Conservation (phyloP, 2,329 filamentous ascomycete genomes). For the Stachybotrys chartarum region DNA sequence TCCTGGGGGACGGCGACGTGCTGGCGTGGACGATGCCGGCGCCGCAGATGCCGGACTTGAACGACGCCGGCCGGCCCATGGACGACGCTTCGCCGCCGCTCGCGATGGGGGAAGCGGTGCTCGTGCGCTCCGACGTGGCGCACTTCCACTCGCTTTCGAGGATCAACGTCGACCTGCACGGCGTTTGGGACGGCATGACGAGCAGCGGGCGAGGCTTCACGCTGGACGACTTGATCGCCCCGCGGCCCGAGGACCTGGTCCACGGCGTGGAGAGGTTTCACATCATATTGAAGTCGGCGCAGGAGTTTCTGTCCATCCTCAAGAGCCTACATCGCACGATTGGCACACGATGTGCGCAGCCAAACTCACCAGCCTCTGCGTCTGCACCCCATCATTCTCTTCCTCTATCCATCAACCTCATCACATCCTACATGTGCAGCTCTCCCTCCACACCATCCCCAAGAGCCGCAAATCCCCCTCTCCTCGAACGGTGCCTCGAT, state of each 20-base stretch:
- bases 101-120: background rate
- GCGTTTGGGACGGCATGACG: background rate
- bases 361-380: background rate
- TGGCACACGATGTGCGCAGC: slow-evolving; percentile 5
- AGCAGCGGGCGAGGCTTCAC: background rate
- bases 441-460: background rate
- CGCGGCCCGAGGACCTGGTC: background rate
- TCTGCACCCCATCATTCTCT: background rate
- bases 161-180: background rate
- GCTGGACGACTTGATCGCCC: slow-evolving; percentile 11
- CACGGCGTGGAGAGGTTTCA: slow-evolving; percentile 14
- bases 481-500: slow-evolving; percentile 6
- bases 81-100: background rate
- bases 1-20: background rate
- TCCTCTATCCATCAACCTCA: background rate
- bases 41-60: background rate
- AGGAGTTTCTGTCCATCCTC: slow-evolving; percentile 18
- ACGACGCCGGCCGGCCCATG: background rate
- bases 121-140: background rate
- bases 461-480: background rate
- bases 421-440: too few species aligned
- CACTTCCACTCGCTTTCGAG: background rate
- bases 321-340: slow-evolving; percentile 15
- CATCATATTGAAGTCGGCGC: slow-evolving; percentile 10
- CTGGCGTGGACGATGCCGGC: background rate